Evolutionary conservation across 2,329 filamentous ascomycete genomes (phyloP).

Genomic region (Exophiala sp.): DNA sequence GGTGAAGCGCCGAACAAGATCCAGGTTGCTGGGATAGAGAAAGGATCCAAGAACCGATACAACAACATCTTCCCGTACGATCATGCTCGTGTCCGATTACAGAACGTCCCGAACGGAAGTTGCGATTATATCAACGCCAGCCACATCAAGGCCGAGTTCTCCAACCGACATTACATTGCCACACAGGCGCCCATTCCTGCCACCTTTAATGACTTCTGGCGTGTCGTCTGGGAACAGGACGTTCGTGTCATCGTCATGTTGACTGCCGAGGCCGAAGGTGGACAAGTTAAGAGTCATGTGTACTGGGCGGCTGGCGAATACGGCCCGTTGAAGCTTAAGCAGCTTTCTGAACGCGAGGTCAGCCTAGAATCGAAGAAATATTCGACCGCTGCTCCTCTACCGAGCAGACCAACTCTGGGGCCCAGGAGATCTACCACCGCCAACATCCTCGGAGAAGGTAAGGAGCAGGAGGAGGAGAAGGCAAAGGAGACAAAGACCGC

Average conservation of each 20-base stretch:
- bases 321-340: conserved; percentile 67
- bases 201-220: conserved; percentile 97
- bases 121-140: conserved; percentile 98
- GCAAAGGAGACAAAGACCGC: conserved; percentile 29
- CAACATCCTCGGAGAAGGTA: conserved; percentile 20
- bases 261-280: conserved; percentile 87
- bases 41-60: conserved; percentile 91
- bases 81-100: conserved; percentile 77
- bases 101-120: conserved; percentile 57
- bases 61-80: conserved; percentile 98
- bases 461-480: conserved; percentile 28
- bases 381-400: conserved; percentile 37
- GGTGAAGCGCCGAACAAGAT: conserved; percentile 46
- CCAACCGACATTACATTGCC: conserved; percentile 89
- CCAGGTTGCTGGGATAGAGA: conserved; percentile 85
- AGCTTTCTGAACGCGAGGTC: conserved; percentile 74
- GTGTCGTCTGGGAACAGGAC: conserved; percentile 93
- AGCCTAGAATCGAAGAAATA: conserved; percentile 60
- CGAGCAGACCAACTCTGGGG: conserved; percentile 35
- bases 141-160: conserved; percentile 70
- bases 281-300: conserved; percentile 87
- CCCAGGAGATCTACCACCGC: conserved; percentile 36
- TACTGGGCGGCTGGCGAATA: conserved; percentile 83
- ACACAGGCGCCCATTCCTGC: conserved; percentile 88
- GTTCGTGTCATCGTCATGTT: conserved; percentile 93